Base-by-base conservation (phyloP, 2,329 filamentous ascomycete genomes). In the Sclerotinia trifoliorum region DNA sequence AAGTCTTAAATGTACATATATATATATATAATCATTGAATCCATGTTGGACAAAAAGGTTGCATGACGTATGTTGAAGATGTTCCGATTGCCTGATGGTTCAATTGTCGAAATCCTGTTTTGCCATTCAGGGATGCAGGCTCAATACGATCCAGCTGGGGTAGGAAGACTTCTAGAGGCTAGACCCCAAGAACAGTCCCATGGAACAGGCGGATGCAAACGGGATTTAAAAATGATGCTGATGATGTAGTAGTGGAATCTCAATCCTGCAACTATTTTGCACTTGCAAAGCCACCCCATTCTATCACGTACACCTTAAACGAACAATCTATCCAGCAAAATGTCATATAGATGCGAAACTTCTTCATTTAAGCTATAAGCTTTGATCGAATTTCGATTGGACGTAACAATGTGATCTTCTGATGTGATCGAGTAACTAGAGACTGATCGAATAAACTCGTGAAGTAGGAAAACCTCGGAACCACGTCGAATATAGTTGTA, bases 31-130 rank as follows among this genome's bases (percentile, higher is more conserved):
- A 26, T 39, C 1, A 17, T 51, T 49, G 7, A 51, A 42, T 15
- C 24, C n/a, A 39, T 39, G 1, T 5, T 39, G 32, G 32, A 8
- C 6, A 19, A 35, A 61, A 49, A 13, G 6, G 2, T 1, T 62
- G 1, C 35, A 65, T 65, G 63, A 65, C 63, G 63, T 65, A 65
- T 5, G 5, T 15, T 35, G 42, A 39, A 39, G 21, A 58, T 56
- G 29, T 58, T 46, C 29, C 26, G 29, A n/a, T 62, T 49, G 60
- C 21, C 58, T 58, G 56, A 26, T 55, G 62, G 44, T 44, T 6
- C 24, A n/a, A 6, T 32, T 35, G n/a, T 48, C 11, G 26, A 58
- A 65, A 65, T 65, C 63, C 52, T 58, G 63, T 58, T 65, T 65
- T 65, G 39, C 8, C 21, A 46, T 65, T 35, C 62, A 48, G 39